Evolutionary conservation across 129 eudicot genomes (phyloP).

Genomic region (Saposhnikovia divaricata): DNA sequence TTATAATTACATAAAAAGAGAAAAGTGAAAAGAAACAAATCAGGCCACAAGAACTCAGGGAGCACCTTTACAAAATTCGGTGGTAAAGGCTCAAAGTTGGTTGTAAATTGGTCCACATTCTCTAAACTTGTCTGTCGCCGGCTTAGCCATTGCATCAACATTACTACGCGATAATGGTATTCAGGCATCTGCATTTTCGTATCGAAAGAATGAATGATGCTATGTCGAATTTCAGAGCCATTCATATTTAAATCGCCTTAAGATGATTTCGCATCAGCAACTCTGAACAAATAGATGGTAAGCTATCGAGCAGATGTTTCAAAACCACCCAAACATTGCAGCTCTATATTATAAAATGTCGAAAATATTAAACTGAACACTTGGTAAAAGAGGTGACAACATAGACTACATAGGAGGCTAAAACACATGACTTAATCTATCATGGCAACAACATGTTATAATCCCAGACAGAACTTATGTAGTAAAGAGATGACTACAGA

Average conservation of each 20-base stretch:
- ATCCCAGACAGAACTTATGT: background rate
- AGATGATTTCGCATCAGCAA: background rate
- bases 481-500: background rate
- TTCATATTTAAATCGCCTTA: background rate
- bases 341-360: background rate
- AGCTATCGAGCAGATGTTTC: background rate
- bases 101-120: slow-evolving; percentile 6
- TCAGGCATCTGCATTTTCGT: background rate
- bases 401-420: background rate
- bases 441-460: background rate
- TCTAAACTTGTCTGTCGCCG: background rate
- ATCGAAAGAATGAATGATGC: background rate
- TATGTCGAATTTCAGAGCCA: background rate
- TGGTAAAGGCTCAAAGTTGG: slow-evolving; percentile 1
- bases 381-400: too few relatives aligned
- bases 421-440: background rate
- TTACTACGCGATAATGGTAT: background rate
- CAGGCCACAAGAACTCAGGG: background rate
- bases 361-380: background rate
- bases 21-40: background rate
- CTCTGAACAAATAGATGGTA: background rate
- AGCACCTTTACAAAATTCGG: slow-evolving; percentile 1
- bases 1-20: background rate
- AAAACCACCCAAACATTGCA: background rate
- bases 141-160: background rate